Base-by-base conservation (phyloP, 2,329 filamentous ascomycete species). In the Ceratocystis eucalypticola region DNA sequence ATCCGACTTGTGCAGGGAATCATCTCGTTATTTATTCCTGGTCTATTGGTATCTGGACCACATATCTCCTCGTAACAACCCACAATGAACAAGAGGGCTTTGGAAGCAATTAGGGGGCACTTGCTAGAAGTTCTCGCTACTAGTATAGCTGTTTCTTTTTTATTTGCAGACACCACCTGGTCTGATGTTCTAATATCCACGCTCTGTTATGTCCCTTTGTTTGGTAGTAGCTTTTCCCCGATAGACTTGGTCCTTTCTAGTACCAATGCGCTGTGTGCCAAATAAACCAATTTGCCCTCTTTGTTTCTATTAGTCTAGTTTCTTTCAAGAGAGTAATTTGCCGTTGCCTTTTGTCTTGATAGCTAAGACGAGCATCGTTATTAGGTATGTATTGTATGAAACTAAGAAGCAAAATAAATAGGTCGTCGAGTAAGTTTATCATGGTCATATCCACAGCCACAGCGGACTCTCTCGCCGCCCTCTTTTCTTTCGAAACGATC, bases 371-470 rank as follows among this genome's bases (percentile, higher is more conserved):
- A 46, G 22, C 46, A 28, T 48, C 28, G 44, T 25, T 62, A 55
- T 46, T 62, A 64, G 15, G 25, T 65, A 28, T n/a, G 30, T 53
- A 22, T n/a, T 53, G 22, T 65, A 25, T 55, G 28, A 61, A 37
- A 53, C 41, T 22, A 41, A 65, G 25, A 59, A 55, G 44, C 45
- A 44, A 65, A 28, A 65, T 30, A 59, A 59, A 65, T 33, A 57
- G 30, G 41, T 59, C 50, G 63, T 65, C 25, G 55, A 61, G 20
- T 3, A 37, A 37, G 33, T 37, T 59, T 57, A 44, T 53, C 50
- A 57, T 57, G 50, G 50, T 57, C 50, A 30, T 57, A 30, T 57
- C 25, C 22, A 30, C 50, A 28, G 50, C 50, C 50, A 30, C 50
- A 28, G 22, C 22, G 10, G 10, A 33, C 28, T 57, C 50, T 57